Evolutionary conservation across 306 rosid genomes (phyloP).

Genomic region (Gillenia trifoliata): DNA sequence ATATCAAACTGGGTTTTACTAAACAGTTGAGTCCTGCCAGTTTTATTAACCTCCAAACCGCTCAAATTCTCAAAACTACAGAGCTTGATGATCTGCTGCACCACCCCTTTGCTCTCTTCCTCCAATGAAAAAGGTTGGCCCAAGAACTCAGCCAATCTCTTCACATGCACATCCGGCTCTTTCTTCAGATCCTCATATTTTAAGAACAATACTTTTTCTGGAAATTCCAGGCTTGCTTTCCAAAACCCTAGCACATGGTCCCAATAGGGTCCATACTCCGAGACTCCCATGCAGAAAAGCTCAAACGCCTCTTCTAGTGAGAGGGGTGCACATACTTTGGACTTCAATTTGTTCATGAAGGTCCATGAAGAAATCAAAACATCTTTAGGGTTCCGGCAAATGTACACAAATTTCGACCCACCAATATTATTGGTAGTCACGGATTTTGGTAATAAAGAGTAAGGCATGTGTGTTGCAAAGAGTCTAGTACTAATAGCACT

Average conservation of each 20-base stretch:
- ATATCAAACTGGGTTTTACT: neutral
- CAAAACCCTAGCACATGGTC: constrained; percentile 34
- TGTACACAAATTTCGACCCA: constrained; percentile 12
- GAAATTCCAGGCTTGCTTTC: constrained; percentile 34
- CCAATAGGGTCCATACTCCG: constrained; percentile 33
- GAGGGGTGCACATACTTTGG: neutral
- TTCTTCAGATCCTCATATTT: constrained; percentile 34
- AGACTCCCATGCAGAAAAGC: constrained; percentile 22
- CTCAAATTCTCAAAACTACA: constrained; percentile 41
- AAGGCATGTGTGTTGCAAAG: neutral
- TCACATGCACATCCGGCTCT: neutral
- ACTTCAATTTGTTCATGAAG: neutral
- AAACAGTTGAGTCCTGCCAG: neutral
- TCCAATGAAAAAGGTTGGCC: constrained; percentile 28
- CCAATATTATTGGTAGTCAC: neutral
- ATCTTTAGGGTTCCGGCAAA: constrained; percentile 42
- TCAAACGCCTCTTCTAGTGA: constrained; percentile 22
- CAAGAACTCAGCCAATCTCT: constrained; percentile 28
- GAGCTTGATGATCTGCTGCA: constrained; percentile 26
- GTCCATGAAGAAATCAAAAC: constrained; percentile 31
- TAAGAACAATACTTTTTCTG: constrained; percentile 32
- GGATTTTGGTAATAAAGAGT: neutral
- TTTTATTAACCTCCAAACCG: constrained; percentile 28
- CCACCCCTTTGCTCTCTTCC: constrained; percentile 26
- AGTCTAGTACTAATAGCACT: neutral